Evolutionary conservation across 306 rosid genomes (phyloP).

Genomic region (Sesbania bispinosa): DNA sequence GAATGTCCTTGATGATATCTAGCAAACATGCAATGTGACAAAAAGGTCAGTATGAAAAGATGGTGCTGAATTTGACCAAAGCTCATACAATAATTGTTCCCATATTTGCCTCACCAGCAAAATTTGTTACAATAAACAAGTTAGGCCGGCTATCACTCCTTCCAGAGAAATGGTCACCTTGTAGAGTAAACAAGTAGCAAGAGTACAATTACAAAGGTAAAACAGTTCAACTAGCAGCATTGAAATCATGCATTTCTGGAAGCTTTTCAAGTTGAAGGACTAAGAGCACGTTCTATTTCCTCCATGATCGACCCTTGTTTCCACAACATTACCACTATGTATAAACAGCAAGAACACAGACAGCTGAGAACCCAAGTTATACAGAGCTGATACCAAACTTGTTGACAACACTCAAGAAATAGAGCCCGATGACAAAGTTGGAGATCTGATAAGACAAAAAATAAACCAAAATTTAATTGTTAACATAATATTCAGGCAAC

Average conservation of each 20-base stretch:
- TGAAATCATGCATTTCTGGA: slow-evolving; percentile 5
- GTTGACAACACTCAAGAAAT: slow-evolving; percentile 89
- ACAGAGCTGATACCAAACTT: slow-evolving; percentile 88
- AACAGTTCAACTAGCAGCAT: slow-evolving; percentile 22
- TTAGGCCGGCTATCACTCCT: background rate
- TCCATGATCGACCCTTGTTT: slow-evolving; percentile 98
- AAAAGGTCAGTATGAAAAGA: slow-evolving; percentile 4
- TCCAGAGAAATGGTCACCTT: background rate
- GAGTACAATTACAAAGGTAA: background rate
- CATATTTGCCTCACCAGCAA: slow-evolving; percentile 15
- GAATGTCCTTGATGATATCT: background rate
- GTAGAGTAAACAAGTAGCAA: background rate
- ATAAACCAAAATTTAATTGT: slow-evolving; percentile 1
- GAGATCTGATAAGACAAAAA: slow-evolving; percentile 57
- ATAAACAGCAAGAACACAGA: slow-evolving; percentile 88
- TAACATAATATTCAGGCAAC: background rate
- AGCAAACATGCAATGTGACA: slow-evolving; percentile 16
- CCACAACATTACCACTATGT: slow-evolving; percentile 79
- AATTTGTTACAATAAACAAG: slow-evolving; percentile 18
- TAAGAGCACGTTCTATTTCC: slow-evolving; percentile 86
- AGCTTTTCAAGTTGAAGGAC: slow-evolving; percentile 44
- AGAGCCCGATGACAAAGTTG: slow-evolving; percentile 88
- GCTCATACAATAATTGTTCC: background rate
- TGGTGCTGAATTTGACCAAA: background rate
- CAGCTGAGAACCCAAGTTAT: slow-evolving; percentile 71